Evolutionary conservation across 192 early-diverging fungal species (phyloP), one percentile per base, ranked within the genome.

Genomic region (Backusella luteola): DNA sequence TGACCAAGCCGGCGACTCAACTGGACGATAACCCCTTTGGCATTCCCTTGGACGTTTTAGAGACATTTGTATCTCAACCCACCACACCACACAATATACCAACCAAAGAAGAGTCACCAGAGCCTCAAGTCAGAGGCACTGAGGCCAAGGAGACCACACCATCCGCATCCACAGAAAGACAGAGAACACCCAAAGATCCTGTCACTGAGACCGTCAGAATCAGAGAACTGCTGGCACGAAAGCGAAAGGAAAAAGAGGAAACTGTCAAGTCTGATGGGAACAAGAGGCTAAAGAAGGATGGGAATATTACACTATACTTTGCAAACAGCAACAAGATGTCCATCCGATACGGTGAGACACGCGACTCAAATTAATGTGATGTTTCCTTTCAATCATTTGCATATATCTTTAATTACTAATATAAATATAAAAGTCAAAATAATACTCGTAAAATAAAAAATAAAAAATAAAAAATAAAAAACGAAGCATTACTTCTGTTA

Each of bases 21-120:
- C n/a, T 32, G 19, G 26, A 49, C 8, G 70, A 71, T 3, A 71
- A 71, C 32, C 70, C 70, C 8, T 71, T 71, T 71, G 70, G 70
- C 0, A 0, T 71, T 41, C 21, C 19, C 7, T 0, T 63, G 23
- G 56, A 63, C 29, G 26, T 63, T 3, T 11, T 29, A 9, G 56
- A 63, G 12, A 4, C n/a, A 23, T 26, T n/a, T 21, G 52, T 53
- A 53, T n/a, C n/a, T 26, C 53, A 63, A 49, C 3, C 19, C 19
- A 44, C 42, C 4, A 49, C 46, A 49, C 14, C 14, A 19, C 19
- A 49, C 1, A 44, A 44, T 49, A 49, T 49, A 49, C 46, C 46
- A 49, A 15, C 1, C 26, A 23, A 63, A 29, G 3, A 63, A 14
- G 3, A 63, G 9, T 23, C 11, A 63, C 23, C 11, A 5, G 56